These are phyloP conservation scores for Micractinium conductrix DNA, from an alignment of 139 green algal genomes.

Conservation along the genomic window DNA sequence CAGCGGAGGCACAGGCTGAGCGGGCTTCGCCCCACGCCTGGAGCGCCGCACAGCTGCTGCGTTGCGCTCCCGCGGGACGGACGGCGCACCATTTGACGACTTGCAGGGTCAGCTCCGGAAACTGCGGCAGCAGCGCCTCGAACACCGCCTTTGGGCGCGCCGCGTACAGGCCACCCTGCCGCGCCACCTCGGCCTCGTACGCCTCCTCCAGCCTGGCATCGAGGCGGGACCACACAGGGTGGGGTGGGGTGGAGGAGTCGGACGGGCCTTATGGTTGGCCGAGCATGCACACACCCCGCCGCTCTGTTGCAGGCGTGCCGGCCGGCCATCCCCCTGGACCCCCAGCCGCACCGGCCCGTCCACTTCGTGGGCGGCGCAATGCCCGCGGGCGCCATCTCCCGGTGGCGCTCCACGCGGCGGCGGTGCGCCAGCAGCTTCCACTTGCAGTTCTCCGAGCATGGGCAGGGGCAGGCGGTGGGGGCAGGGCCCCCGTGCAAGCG, in stretches of 20 bases:
- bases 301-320: too few relatives aligned
- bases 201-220: conserved; percentile 14
- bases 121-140: conserved; percentile 7
- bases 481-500: background rate
- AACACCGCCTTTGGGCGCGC: conserved; percentile 8
- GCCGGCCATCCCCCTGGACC: background rate
- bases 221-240: background rate
- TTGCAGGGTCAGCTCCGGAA: conserved; percentile 5
- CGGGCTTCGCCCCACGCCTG: too few relatives aligned
- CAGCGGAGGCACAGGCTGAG: too few relatives aligned
- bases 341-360: background rate
- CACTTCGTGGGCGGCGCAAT: conserved; percentile 9
- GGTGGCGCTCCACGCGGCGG: background rate
- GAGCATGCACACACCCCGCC: too few relatives aligned
- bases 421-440: background rate
- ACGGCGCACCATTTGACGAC: background rate
- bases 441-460: background rate
- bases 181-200: conserved; percentile 4
- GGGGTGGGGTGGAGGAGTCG: background rate
- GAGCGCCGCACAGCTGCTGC: too few relatives aligned
- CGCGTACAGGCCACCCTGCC: background rate
- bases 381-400: background rate
- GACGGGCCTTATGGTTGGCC: too few relatives aligned
- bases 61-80: too few relatives aligned
- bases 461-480: too few relatives aligned